Evolutionary conservation across 2,329 filamentous ascomycete species (phyloP).

Genomic region (Fusarium subglutinans): DNA sequence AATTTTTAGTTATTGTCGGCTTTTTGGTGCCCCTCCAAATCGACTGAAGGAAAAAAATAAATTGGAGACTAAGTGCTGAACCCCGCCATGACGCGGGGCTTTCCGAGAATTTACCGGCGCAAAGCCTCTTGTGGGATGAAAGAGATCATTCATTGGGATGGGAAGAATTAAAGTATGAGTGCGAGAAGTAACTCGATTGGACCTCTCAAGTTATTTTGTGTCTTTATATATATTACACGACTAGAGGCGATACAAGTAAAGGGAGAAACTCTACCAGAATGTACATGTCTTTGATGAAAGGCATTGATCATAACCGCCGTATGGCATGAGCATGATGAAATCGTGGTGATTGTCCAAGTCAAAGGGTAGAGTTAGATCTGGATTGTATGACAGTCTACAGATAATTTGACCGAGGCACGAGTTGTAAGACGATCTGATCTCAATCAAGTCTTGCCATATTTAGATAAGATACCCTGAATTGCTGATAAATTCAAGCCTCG

Average conservation of each 20-base stretch:
- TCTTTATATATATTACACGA: no score
- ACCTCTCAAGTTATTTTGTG: neutral
- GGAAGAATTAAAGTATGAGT: neutral
- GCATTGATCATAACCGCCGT: neutral
- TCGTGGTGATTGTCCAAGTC: fast-evolving
- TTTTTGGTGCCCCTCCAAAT: slow-evolving; percentile 38
- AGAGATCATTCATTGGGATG: neutral
- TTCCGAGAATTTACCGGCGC: slow-evolving; percentile 32
- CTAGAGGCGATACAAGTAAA: neutral
- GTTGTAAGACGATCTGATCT: neutral
- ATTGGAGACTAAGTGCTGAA: slow-evolving; percentile 18
- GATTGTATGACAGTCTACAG: no score
- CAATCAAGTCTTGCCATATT: neutral
- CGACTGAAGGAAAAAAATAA: slow-evolving; percentile 24
- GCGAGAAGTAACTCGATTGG: neutral
- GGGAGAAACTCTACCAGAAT: no score
- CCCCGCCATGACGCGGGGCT: slow-evolving; percentile 36
- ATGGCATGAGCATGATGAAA: neutral
- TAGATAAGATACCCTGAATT: slow-evolving; percentile 3
- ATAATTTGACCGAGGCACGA: neutral
- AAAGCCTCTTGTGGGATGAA: neutral
- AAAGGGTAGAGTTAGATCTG: neutral
- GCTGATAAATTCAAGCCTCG: slow-evolving; percentile 24
- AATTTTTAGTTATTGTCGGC: slow-evolving; percentile 20
- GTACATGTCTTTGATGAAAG: neutral